Conservation (phyloP, 257 asterid species). For the Plantago elongata region DNA sequence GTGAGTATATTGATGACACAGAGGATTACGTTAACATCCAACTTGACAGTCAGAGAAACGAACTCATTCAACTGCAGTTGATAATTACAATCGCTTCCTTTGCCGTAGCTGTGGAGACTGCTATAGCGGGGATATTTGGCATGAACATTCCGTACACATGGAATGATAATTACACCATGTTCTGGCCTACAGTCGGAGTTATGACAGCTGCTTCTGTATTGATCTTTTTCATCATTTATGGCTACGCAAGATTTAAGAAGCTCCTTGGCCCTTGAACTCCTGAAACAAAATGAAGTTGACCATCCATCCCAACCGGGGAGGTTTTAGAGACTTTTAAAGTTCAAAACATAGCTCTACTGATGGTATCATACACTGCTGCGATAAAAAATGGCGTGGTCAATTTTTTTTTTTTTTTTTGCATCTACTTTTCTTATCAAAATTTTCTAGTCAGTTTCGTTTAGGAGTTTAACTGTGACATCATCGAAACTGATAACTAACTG, state of each 20-base stretch:
- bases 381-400: neutral
- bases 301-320: neutral
- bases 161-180: slow-evolving; percentile 25
- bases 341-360: too few relatives aligned
- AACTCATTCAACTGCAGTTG: slow-evolving; percentile 84
- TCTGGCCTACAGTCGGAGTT: slow-evolving; percentile 33
- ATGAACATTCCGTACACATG: slow-evolving; percentile 72
- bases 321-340: slow-evolving; percentile 2
- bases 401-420: neutral
- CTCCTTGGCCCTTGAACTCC: slow-evolving; percentile 61
- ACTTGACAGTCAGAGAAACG: slow-evolving; percentile 86
- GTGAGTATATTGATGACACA: slow-evolving; percentile 87
- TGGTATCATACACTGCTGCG: too few relatives aligned
- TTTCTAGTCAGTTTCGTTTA: neutral
- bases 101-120: slow-evolving; percentile 62
- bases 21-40: slow-evolving; percentile 92
- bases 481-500: neutral
- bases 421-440: slow-evolving; percentile 3
- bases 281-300: neutral
- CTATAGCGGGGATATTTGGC: slow-evolving; percentile 63
- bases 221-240: slow-evolving; percentile 54
- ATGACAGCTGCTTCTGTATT: slow-evolving; percentile 40
- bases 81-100: slow-evolving; percentile 73
- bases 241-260: slow-evolving; percentile 89
- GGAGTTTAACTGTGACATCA: neutral